These are phyloP conservation scores for Mycena olivaceomarginata DNA, from an alignment of 768 basidiomycete genomes.

Conservation along the genomic window DNA sequence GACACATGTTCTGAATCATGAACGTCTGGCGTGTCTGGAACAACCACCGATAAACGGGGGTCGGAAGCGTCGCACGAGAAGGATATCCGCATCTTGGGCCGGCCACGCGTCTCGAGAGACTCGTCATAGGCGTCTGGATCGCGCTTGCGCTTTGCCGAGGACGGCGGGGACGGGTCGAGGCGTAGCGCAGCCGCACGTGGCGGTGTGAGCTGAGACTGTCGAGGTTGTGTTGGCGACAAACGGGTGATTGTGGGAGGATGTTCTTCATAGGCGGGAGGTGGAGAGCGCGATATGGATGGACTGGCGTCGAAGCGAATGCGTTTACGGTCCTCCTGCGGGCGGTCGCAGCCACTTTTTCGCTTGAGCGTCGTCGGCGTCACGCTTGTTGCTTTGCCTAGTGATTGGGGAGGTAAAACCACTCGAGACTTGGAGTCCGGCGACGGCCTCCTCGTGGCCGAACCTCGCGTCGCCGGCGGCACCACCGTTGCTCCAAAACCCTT, in stretches of 20 bases:
- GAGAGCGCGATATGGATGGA: background rate
- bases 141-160: slow-evolving; percentile 33
- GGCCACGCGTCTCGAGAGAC: slow-evolving; percentile 9
- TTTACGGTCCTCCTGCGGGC: slow-evolving; percentile 12
- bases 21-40: background rate
- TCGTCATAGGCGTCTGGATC: slow-evolving; percentile 4
- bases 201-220: background rate
- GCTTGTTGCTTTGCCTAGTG: background rate
- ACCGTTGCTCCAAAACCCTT: slow-evolving; percentile 25
- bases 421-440: slow-evolving; percentile 32
- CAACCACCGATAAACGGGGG: background rate
- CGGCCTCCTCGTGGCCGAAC: background rate
- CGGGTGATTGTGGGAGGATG: background rate
- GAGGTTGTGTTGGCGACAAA: too few relatives aligned
- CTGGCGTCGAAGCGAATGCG: slow-evolving; percentile 20
- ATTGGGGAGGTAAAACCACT: background rate
- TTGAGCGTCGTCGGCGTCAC: slow-evolving; percentile 29
- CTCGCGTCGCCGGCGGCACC: background rate
- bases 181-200: background rate
- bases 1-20: background rate
- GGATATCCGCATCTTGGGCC: slow-evolving; percentile 23
- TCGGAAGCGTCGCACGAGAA: background rate
- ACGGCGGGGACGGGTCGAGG: background rate
- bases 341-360: slow-evolving; percentile 34
- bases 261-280: background rate